Base-by-base conservation (phyloP, 2,329 filamentous ascomycete species). In the Apiospora arundinis region DNA sequence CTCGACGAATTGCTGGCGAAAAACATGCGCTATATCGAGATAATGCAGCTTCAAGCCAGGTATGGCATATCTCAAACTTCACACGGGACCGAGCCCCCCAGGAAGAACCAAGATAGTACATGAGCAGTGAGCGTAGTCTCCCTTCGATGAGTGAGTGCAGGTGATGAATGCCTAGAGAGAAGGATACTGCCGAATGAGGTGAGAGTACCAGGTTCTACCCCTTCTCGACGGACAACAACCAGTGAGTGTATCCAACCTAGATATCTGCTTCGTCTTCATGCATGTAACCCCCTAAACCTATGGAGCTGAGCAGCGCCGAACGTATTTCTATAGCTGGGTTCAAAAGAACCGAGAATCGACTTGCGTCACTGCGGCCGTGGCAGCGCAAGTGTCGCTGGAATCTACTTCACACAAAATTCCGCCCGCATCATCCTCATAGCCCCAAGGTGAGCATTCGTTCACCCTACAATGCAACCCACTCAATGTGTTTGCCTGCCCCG, bases 21-120 rank as follows among this genome's bases (percentile, higher is more conserved):
- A 16, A 16, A 18, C 28, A 63, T 63, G 32, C 56, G 32, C 32
- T 63, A 40, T 63, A 63, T 63, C 56, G 56, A 63, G 56, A 40
- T 40, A 63, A 40, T 63, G 56, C 56, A 63, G 56, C 32, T 40
- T 40, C 18, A 23, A 23, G 56, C 32, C 18, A 63, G 56, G 18
- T 32, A 60, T 40, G 32, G 8, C 21, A n/a, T 40, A 40, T 63
- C 56, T n/a, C 32, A 16, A 28, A 28, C 9, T 8, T 21, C 40
- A 63, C 4, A 63, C 7, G 4, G 9, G 56, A 1, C 21, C 32
- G 9, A n/a, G 3, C 6, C 12, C 28, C 40, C 18, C 56, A 40
- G 32, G 2, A 8, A 40, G 11, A 63, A 37, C 16, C 11, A 40
- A 40, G 21, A 37, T 8, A 9, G 18, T 1, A n/a, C 1, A n/a